Conservation (phyloP, 2,329 filamentous ascomycete species). For the Pestalotiopsis sp. region DNA sequence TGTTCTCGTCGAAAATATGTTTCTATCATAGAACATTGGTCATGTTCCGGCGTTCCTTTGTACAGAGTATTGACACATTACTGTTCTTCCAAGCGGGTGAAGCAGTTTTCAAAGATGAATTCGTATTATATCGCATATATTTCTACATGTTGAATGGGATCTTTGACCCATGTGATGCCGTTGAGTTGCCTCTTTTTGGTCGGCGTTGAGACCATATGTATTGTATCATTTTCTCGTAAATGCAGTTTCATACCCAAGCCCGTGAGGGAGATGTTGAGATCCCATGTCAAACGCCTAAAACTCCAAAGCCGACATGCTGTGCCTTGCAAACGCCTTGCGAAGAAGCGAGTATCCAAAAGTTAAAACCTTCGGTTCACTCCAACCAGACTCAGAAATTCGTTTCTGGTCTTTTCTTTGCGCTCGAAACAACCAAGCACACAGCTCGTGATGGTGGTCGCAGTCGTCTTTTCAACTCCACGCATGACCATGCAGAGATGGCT, state of each 20-base stretch:
- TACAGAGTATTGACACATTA: neutral
- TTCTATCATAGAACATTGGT: too few species aligned
- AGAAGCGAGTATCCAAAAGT: neutral
- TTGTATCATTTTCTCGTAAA: neutral
- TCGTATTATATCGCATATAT: neutral
- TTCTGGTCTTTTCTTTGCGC: slow-evolving; percentile 87
- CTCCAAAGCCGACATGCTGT: slow-evolving; percentile 4
- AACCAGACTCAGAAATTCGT: slow-evolving; percentile 88
- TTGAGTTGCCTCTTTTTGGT: slow-evolving; percentile 16
- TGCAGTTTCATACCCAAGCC: neutral
- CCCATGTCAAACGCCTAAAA: slow-evolving; percentile 16
- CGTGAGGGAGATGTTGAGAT: slow-evolving; percentile 24
- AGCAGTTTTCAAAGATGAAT: neutral
- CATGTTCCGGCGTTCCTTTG: too few species aligned
- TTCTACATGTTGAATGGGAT: slow-evolving; percentile 14
- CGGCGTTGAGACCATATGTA: slow-evolving; percentile 14
- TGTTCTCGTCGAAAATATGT: too few species aligned
- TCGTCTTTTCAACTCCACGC: slow-evolving; percentile 95
- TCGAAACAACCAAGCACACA: slow-evolving; percentile 98
- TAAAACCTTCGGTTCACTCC: slow-evolving; percentile 54
- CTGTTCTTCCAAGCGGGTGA: neutral
- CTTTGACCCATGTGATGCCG: neutral
- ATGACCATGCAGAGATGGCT: slow-evolving; percentile 98
- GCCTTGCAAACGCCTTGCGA: neutral
- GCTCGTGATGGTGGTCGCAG: slow-evolving; percentile 86